Conservation (phyloP, 129 eudicot species). For the Centrapalus pauciflorus region DNA sequence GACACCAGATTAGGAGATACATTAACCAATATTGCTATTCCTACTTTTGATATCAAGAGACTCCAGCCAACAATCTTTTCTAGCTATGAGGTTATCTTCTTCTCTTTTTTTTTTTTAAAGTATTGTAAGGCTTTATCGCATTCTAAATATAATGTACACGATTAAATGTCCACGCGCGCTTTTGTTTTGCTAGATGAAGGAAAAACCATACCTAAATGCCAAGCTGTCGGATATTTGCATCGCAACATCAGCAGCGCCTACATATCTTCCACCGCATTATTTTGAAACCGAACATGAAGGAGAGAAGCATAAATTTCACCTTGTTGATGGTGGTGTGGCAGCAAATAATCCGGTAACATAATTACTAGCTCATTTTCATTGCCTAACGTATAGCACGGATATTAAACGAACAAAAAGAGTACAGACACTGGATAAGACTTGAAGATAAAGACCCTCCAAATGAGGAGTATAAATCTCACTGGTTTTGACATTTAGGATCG, state of each 20-base stretch:
- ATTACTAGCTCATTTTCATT: neutral
- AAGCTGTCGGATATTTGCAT: constrained; percentile 42
- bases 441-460: too few relatives aligned
- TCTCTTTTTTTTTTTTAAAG: too few relatives aligned
- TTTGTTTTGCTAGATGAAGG: constrained; percentile 15
- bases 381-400: neutral
- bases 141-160: neutral
- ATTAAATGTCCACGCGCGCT: neutral
- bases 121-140: neutral
- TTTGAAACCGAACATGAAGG: constrained; percentile 14
- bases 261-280: constrained; percentile 36
- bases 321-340: constrained; percentile 48
- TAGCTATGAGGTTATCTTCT: constrained; percentile 23
- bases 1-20: constrained; percentile 19
- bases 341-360: constrained; percentile 44
- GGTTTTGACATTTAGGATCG: too few relatives aligned
- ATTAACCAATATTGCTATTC: constrained; percentile 32
- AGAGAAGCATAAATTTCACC: constrained; percentile 20
- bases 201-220: constrained; percentile 29
- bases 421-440: too few relatives aligned
- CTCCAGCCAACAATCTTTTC: constrained; percentile 44
- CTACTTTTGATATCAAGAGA: constrained; percentile 33
- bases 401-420: neutral
- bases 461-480: too few relatives aligned
- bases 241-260: constrained; percentile 46